phyloP scores from a whole-genome alignment of 257 asterid genomes.

The Nemophila menziesii region DNA sequence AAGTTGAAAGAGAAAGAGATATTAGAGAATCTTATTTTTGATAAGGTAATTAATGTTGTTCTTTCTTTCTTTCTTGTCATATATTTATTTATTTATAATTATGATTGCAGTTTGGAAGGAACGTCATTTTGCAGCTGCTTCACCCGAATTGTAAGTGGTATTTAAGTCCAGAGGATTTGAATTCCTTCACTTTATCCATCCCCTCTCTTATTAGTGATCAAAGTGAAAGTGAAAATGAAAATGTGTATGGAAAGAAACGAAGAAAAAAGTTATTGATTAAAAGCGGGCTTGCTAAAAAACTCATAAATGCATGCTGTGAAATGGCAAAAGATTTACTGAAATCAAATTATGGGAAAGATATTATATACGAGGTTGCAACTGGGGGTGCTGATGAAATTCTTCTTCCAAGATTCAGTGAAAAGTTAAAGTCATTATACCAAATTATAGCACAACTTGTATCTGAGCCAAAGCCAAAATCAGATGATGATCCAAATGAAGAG shows the following conservation, averaged over 20 bases:
- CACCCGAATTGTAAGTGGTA: constrained; percentile 74
- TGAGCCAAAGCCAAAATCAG: constrained; percentile 48
- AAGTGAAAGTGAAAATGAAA: constrained; percentile 14
- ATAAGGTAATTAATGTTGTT: constrained; percentile 76
- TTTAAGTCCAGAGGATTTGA: constrained; percentile 55
- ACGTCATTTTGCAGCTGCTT: constrained; percentile 72
- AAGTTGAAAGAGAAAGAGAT: constrained; percentile 50
- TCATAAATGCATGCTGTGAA: constrained; percentile 62
- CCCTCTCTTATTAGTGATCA: constrained; percentile 47
- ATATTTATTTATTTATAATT: neutral
- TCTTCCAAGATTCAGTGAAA: constrained; percentile 43
- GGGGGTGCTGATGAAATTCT: constrained; percentile 74
- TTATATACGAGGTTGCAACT: constrained; percentile 75
- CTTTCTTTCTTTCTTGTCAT: neutral
- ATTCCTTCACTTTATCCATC: constrained; percentile 41
- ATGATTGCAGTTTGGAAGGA: constrained; percentile 51
- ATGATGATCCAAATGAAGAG: constrained; percentile 41
- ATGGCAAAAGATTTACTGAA: constrained; percentile 43
- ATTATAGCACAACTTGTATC: constrained; percentile 55
- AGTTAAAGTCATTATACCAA: constrained; percentile 39
- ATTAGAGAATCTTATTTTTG: constrained; percentile 57
- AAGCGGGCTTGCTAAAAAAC: constrained; percentile 29
- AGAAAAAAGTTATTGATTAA: constrained; percentile 69
- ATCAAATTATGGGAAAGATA: constrained; percentile 72
- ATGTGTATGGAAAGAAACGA: constrained; percentile 70